A percentile compares a stretch with the other conserved stretches of the same genome.
Conservation (phyloP, 2,329 filamentous ascomycete genomes). For the Metarhizium rileyi region DNA sequence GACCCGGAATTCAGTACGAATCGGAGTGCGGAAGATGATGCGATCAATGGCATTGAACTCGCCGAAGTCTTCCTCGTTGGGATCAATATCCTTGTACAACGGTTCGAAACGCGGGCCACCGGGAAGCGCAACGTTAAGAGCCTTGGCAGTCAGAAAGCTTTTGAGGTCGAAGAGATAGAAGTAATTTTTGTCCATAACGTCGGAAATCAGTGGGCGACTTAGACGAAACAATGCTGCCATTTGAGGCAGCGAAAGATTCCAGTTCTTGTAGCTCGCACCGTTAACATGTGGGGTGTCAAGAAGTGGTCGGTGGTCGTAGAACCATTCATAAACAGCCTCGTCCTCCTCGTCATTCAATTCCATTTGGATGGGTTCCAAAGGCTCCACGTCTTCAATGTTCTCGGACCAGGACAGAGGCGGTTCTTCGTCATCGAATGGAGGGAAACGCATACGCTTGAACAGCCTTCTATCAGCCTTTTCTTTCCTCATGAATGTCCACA, state of each 20-base stretch:
- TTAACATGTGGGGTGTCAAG: constrained; percentile 90
- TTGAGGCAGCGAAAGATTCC: constrained; percentile 87
- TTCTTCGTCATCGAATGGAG: constrained; percentile 97
- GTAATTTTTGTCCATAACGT: constrained; percentile 93
- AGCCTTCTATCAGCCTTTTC: constrained; percentile 93
- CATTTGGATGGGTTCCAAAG: constrained; percentile 95
- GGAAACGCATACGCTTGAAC: constrained; percentile 98
- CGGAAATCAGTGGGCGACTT: constrained; percentile 81
- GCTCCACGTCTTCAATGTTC: constrained; percentile 97
- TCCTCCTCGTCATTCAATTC: constrained; percentile 94
- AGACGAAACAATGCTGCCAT: constrained; percentile 94
- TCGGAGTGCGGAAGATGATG: constrained; percentile 94
- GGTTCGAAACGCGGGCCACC: constrained; percentile 95
- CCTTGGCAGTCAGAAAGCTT: constrained; percentile 92
- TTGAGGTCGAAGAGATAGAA: constrained; percentile 95
- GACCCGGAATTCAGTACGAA: constrained; percentile 91
- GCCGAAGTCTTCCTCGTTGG: constrained; percentile 97
- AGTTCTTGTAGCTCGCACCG: constrained; percentile 90
- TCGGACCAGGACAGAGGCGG: constrained; percentile 96
- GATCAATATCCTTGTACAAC: constrained; percentile 95
- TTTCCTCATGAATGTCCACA: constrained; percentile 98
- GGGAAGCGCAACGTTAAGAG: constrained; percentile 93
- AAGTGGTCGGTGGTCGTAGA: constrained; percentile 89
- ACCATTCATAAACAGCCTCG: constrained; percentile 86
- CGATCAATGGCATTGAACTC: constrained; percentile 99